Evolutionary conservation across 441 rosid species (phyloP).

Genomic region (Bocquillonia castaneifolia): DNA sequence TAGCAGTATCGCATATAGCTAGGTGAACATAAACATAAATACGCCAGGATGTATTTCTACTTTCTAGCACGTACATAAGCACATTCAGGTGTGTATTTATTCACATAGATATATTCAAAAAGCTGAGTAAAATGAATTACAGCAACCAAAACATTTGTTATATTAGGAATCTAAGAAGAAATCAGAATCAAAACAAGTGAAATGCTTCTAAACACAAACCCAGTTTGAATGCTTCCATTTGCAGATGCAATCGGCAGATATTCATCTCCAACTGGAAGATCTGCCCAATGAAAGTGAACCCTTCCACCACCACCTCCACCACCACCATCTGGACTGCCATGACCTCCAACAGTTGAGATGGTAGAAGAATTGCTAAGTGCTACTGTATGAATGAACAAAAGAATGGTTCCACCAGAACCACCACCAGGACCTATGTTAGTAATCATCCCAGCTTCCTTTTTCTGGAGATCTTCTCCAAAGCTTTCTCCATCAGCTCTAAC

Average conservation of each 20-base stretch:
- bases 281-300: slow-evolving; percentile 88
- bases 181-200: slow-evolving; percentile 5
- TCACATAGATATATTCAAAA: not conserved
- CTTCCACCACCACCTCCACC: slow-evolving; percentile 99
- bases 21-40: not conserved
- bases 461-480: slow-evolving; percentile 48
- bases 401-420: slow-evolving; percentile 94
- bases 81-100: not conserved
- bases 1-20: not conserved
- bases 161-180: slow-evolving; percentile 1
- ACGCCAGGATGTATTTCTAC: not conserved
- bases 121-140: not conserved
- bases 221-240: slow-evolving; percentile 59
- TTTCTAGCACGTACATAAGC: not conserved
- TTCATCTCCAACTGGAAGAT: slow-evolving; percentile 71
- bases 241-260: slow-evolving; percentile 76
- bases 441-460: slow-evolving; percentile 26
- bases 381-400: slow-evolving; percentile 55
- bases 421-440: slow-evolving; percentile 78
- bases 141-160: not conserved
- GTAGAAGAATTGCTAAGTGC: slow-evolving; percentile 50
- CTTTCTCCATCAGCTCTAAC: slow-evolving; percentile 80
- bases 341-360: slow-evolving; percentile 74
- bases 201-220: slow-evolving; percentile 41
- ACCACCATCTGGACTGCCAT: slow-evolving; percentile 72